Base-by-base conservation (phyloP, 805 yeast genomes). In the Spathaspora sp. region DNA sequence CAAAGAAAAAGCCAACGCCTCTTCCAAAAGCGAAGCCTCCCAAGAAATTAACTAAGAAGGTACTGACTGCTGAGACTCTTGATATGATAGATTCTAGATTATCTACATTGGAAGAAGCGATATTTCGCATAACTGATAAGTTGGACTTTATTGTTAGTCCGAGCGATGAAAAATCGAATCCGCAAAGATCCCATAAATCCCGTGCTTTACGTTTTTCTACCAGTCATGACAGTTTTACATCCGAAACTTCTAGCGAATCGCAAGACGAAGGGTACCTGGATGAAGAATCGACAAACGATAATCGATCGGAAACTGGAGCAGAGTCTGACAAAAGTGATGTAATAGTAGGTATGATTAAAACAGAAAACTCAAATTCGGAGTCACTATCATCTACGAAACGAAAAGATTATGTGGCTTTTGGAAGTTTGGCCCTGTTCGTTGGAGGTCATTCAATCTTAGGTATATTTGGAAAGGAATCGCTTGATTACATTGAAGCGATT, bases 371-470 rank as follows among this genome's bases (percentile, higher is more conserved):
- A 3, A 20, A 18, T 42, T 14, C 40, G 5, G 18, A 3, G 16
- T 7, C 12, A 11, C 7, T 32, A 8, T 5, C 17, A 2, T 14
- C 40, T 5, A 42, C 44, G 8, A 42, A 42, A 42, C 29, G 29
- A 14, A 42, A 42, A 18, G 44, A 42, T 14, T 23, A 42, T 20
- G 29, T 42, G n/a, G 18, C 5, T 14, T 8, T 45, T 29, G 42
- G 40, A 16, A 10, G 10, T 7, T 18, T 46, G 10, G 64, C 60
- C 42, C 64, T 65, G 28, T 73, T 60, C 50, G 62, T 65, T 39
- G 77, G 75, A 7, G 57, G 67, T 26, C 77, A 73, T 51, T 70
- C 76, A 14, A 62, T 69, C 39, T 50, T 70, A 49, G 61, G 68
- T 32, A 65, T 72, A 4, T 66, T 71, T 46, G 70, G 76, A 2